Evolutionary conservation across 129 eudicot species (phyloP).

Genomic region (Dittrichia graveolens): DNA sequence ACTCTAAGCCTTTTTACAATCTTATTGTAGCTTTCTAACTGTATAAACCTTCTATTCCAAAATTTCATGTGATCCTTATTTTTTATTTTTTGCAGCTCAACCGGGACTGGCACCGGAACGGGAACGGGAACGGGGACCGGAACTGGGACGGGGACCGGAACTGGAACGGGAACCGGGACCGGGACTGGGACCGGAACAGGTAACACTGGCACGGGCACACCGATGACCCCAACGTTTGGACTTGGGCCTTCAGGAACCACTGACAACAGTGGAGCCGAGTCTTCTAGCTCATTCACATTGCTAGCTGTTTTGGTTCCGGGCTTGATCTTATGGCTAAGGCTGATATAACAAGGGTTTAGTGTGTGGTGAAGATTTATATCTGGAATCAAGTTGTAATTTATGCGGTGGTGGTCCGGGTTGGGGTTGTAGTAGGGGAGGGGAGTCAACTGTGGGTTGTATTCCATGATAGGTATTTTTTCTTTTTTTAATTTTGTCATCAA

Average conservation of each 20-base stretch:
- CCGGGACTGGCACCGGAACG: slow-evolving; percentile 22
- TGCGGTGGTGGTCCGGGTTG: neutral
- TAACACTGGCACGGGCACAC: slow-evolving; percentile 26
- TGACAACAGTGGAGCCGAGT: slow-evolving; percentile 36
- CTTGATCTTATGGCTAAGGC: slow-evolving; percentile 41
- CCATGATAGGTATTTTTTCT: slow-evolving; percentile 32
- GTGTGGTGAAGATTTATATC: slow-evolving; percentile 40
- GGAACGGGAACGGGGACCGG: slow-evolving; percentile 25
- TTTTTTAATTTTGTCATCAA: slow-evolving; percentile 20
- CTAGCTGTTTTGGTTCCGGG: slow-evolving; percentile 48
- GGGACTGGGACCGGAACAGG: slow-evolving; percentile 30
- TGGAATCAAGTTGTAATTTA: slow-evolving; percentile 24
- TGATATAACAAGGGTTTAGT: slow-evolving; percentile 24
- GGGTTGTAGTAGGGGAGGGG: slow-evolving; percentile 31
- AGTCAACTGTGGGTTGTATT: slow-evolving; percentile 38
- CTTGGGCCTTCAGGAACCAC: slow-evolving; percentile 54
- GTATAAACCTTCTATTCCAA: neutral
- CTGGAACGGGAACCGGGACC: neutral
- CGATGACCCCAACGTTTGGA: slow-evolving; percentile 28
- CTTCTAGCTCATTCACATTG: slow-evolving; percentile 24
- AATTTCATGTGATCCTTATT: slow-evolving; percentile 14
- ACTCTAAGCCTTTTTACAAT: neutral
- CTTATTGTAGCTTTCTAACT: neutral
- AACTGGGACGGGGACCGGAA: slow-evolving; percentile 26
- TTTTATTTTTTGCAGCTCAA: slow-evolving; percentile 28